phyloP scores from a whole-genome alignment of 2,329 filamentous ascomycete species.

The Penicillium fuscoglaucum region DNA sequence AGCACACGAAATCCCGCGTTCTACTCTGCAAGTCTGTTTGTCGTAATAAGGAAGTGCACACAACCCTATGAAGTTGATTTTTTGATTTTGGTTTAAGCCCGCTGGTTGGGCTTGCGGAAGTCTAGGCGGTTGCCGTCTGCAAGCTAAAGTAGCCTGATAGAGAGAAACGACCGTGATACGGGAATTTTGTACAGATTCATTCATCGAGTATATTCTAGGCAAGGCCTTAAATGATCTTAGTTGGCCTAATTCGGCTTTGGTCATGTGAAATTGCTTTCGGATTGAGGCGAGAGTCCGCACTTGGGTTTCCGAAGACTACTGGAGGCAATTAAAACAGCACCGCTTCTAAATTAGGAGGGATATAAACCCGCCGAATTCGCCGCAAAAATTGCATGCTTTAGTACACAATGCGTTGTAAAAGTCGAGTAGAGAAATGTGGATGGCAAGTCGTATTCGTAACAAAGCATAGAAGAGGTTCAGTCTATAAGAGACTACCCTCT shows the following conservation, averaged over 20 bases:
- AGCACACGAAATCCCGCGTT: slow-evolving; percentile 14
- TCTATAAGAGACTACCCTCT: slow-evolving; percentile 11
- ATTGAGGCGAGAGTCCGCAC: slow-evolving; percentile 15
- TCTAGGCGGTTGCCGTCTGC: slow-evolving; percentile 7
- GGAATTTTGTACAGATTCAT: slow-evolving; percentile 13
- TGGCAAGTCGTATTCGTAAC: slow-evolving; percentile 16
- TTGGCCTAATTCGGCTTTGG: slow-evolving; percentile 10
- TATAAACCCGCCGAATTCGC: slow-evolving; percentile 16
- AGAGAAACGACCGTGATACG: slow-evolving; percentile 17
- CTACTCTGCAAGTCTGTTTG: slow-evolving; percentile 11
- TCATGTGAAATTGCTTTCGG: slow-evolving; percentile 12
- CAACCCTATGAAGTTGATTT: slow-evolving; percentile 18
- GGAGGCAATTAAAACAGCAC: slow-evolving; percentile 16
- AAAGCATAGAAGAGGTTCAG: slow-evolving; percentile 20
- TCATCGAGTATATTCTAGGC: slow-evolving; percentile 18
- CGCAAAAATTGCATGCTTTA: slow-evolving; percentile 9
- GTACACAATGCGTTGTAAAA: slow-evolving; percentile 19
- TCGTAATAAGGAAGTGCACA: slow-evolving; percentile 21
- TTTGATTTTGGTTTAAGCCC: slow-evolving; percentile 9
- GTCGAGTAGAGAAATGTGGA: slow-evolving; percentile 14
- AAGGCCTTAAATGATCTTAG: slow-evolving; percentile 15
- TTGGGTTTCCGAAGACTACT: slow-evolving; percentile 11
- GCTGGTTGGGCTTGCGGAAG: slow-evolving; percentile 2
- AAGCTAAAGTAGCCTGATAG: slow-evolving; percentile 13
- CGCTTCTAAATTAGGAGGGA: slow-evolving; percentile 12